Conservation (phyloP, 345 rosid genomes). For the Rubroshorea leprosula region DNA sequence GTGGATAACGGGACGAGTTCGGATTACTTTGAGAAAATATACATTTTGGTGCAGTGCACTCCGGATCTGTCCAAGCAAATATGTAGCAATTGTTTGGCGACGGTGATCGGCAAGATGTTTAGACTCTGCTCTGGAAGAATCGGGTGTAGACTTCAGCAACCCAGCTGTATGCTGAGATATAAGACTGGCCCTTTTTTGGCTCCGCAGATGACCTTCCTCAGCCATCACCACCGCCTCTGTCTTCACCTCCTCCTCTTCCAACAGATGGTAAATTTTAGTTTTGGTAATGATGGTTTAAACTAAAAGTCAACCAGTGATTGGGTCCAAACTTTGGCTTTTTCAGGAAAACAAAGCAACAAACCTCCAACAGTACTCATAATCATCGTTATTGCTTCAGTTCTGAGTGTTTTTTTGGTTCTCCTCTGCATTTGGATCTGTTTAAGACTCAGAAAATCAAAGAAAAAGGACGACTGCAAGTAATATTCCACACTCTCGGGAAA, state of each 20-base stretch:
- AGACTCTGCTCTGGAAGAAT: conserved; percentile 24
- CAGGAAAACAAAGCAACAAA: background rate
- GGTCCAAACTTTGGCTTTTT: background rate
- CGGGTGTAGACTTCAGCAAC: conserved; percentile 23
- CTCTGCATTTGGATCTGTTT: background rate
- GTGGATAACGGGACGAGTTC: conserved; percentile 2
- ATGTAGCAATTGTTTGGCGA: conserved; percentile 31
- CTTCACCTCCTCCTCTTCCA: background rate
- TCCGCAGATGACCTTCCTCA: background rate
- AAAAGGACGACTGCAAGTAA: background rate
- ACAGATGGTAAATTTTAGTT: background rate
- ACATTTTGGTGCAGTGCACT: conserved; percentile 41
- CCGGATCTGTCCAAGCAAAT: conserved; percentile 34
- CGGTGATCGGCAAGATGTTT: conserved; percentile 16
- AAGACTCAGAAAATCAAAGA: background rate
- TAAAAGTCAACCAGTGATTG: background rate
- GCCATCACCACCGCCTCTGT: background rate
- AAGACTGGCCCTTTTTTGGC: conserved; percentile 14
- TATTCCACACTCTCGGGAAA: background rate
- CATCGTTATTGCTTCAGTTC: background rate
- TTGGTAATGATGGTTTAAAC: background rate
- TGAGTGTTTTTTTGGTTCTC: background rate
- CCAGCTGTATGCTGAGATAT: conserved; percentile 20
- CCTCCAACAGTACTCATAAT: background rate
- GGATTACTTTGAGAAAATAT: conserved; percentile 15